Conservation (phyloP, 1,284 basidiomycete species). For the Singerocomus inundabilis region DNA sequence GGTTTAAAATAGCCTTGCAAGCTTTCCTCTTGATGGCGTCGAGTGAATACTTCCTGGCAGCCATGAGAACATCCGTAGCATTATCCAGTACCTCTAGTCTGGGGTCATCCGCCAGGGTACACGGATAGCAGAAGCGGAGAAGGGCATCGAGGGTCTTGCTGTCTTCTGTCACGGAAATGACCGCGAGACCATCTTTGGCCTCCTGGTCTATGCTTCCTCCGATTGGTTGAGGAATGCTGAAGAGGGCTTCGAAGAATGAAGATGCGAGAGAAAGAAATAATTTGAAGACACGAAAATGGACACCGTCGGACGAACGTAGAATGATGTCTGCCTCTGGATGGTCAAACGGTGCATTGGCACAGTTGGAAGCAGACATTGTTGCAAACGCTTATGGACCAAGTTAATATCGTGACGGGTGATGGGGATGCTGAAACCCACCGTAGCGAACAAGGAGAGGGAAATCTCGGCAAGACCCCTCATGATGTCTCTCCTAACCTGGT, state of each 20-base stretch:
- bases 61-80: conserved; percentile 12
- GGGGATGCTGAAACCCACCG: no score
- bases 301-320: conserved; percentile 12
- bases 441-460: no score
- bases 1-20: conserved; percentile 10
- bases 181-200: conserved; percentile 3
- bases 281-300: conserved; percentile 14
- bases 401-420: no score
- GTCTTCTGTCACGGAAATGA: conserved; percentile 15
- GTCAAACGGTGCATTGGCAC: conserved; percentile 8
- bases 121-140: no score
- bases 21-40: conserved; percentile 17
- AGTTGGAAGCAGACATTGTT: not conserved
- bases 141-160: no score
- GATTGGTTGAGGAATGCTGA: conserved; percentile 14
- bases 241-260: conserved; percentile 13
- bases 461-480: no score
- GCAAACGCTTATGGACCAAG: not conserved
- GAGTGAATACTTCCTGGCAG: conserved; percentile 19
- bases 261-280: conserved; percentile 18
- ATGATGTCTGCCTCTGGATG: no score
- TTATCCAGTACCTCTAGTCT: conserved; percentile 5
- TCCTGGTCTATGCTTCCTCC: not conserved
- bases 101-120: conserved; percentile 20
- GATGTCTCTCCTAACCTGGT: no score